phyloP scores from a whole-genome alignment of 495 filamentous ascomycete genomes.

The Tuber melanosporum region DNA sequence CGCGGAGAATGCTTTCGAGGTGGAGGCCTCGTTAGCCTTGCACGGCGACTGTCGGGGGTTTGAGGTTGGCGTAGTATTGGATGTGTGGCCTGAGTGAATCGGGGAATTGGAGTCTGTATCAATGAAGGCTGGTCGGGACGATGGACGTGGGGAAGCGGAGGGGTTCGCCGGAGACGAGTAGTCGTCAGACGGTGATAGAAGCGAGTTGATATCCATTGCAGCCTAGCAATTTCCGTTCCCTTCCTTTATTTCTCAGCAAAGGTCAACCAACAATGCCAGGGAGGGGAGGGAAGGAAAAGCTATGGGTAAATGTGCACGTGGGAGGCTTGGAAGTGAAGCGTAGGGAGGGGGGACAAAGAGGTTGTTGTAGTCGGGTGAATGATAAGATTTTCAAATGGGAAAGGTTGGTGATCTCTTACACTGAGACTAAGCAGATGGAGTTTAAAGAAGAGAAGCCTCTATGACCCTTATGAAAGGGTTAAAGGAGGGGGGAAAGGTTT shows the following conservation, averaged over 20 bases:
- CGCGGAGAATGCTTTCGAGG: conserved; percentile 18
- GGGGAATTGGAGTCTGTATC: conserved; percentile 36
- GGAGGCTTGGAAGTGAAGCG: background rate
- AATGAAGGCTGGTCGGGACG: conserved; percentile 36
- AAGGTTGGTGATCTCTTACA: background rate
- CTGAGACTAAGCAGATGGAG: background rate
- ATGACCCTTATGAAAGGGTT: background rate
- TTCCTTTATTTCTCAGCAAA: background rate
- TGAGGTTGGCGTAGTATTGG: conserved; percentile 14
- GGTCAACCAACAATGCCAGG: background rate
- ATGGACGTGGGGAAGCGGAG: conserved; percentile 41
- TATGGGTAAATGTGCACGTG: background rate
- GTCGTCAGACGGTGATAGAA: conserved; percentile 61
- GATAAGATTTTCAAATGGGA: background rate
- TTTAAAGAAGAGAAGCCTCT: background rate
- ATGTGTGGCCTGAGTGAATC: conserved; percentile 22
- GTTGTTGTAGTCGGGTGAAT: background rate
- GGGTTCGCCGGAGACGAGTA: conserved; percentile 49
- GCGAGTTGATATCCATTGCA: conserved; percentile 64
- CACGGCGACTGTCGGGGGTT: conserved; percentile 29
- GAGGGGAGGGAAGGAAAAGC: background rate
- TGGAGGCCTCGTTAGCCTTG: conserved; percentile 21
- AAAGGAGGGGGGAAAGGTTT: background rate
- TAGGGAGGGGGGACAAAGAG: background rate
- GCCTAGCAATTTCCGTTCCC: background rate